Conservation (phyloP, 2,329 filamentous ascomycete species). For the Ascocoryne sarcoides region DNA sequence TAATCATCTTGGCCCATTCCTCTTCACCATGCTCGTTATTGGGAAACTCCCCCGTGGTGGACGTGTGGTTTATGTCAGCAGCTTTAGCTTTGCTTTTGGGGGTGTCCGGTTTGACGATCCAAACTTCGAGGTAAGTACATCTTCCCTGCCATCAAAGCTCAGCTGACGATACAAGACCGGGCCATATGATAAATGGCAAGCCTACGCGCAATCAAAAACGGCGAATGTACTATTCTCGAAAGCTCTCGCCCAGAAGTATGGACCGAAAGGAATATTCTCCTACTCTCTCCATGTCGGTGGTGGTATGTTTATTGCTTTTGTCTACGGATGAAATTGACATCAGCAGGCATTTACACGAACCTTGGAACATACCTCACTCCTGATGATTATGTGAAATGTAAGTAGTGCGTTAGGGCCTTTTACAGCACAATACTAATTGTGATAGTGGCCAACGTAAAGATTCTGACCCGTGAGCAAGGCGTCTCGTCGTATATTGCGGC, state of each 20-base stretch:
- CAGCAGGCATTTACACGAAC: neutral
- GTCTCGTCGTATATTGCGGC: neutral
- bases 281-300: slow-evolving; percentile 6
- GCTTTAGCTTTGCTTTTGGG: slow-evolving; percentile 31
- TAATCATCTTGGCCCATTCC: slow-evolving; percentile 26
- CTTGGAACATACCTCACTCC: neutral
- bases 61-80: slow-evolving; percentile 32
- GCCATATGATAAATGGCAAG: slow-evolving; percentile 27
- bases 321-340: neutral
- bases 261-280: slow-evolving; percentile 21
- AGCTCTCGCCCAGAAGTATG: slow-evolving; percentile 25
- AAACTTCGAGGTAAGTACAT: slow-evolving; percentile 29
- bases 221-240: slow-evolving; percentile 33
- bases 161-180: slow-evolving; percentile 2
- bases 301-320: slow-evolving; percentile 1
- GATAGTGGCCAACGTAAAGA: neutral
- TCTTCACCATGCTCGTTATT: slow-evolving; percentile 25
- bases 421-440: neutral
- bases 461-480: neutral
- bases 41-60: slow-evolving; percentile 14
- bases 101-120: slow-evolving; percentile 31
- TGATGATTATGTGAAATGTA: neutral
- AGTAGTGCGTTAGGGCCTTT: too few relatives aligned
- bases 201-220: slow-evolving; percentile 36
- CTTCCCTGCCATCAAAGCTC: slow-evolving; percentile 11